Evolutionary conservation across 1,284 basidiomycete species (phyloP).

Genomic region (Papiliotrema nemorosa): DNA sequence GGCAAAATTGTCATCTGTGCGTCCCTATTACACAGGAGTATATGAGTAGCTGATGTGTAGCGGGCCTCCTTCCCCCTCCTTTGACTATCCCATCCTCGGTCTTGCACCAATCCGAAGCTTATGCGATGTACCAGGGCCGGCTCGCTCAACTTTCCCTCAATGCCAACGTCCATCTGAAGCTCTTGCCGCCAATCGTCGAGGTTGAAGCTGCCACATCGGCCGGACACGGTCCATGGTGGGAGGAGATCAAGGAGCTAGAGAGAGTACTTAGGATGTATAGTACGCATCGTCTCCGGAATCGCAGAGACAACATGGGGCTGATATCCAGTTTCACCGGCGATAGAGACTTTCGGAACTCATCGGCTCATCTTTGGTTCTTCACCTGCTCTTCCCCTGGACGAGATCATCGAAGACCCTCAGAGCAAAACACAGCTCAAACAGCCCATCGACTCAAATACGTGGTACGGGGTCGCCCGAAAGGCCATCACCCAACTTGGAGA

Average conservation of each 20-base stretch:
- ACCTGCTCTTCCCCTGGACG: conserved; percentile 40
- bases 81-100: conserved; percentile 66
- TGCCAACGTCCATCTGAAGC: conserved; percentile 69
- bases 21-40: conserved; percentile 42
- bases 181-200: conserved; percentile 72
- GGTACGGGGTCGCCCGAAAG: conserved; percentile 77
- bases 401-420: conserved; percentile 8
- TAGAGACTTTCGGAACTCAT: conserved; percentile 62
- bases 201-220: conserved; percentile 41
- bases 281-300: conserved; percentile 52
- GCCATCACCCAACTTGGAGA: conserved; percentile 76
- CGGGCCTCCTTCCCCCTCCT: conserved; percentile 80
- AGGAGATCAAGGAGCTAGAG: conserved; percentile 65
- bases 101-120: conserved; percentile 71
- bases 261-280: conserved; percentile 81
- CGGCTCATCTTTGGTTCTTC: conserved; percentile 59
- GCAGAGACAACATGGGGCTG: neutral
- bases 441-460: conserved; percentile 58
- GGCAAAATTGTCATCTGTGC: conserved; percentile 65
- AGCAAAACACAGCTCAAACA: conserved; percentile 31
- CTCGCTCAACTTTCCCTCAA: conserved; percentile 72
- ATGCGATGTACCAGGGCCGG: conserved; percentile 68
- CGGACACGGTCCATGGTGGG: conserved; percentile 39
- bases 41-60: conserved; percentile 48
- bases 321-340: conserved; percentile 50